Conservation (phyloP, 106 monocot genomes). For the Platanthera zijinensis region DNA sequence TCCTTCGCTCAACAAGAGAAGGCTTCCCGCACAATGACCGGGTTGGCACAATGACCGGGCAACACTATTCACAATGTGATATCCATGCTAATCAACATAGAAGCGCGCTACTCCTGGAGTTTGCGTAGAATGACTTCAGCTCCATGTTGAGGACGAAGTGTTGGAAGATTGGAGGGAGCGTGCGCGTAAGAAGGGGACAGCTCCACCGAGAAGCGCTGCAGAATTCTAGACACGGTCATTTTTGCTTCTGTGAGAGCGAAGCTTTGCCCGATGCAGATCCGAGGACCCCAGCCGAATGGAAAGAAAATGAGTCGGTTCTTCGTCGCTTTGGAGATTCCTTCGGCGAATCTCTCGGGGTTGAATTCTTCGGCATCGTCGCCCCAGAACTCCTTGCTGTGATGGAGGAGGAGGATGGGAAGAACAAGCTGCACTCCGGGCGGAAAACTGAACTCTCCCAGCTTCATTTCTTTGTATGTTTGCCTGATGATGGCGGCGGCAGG, state of each 20-base stretch:
- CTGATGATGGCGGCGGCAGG: background rate
- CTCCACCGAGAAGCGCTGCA: constrained; percentile 41
- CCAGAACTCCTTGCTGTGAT: constrained; percentile 15
- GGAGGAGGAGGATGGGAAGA: constrained; percentile 9
- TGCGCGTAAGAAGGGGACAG: constrained; percentile 49
- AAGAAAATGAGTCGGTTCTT: constrained; percentile 35
- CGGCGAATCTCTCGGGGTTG: constrained; percentile 20
- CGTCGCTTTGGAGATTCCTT: constrained; percentile 12
- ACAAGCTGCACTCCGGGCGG: constrained; percentile 10
- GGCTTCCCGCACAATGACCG: too few species aligned
- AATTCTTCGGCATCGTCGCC: constrained; percentile 25
- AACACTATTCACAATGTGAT: too few species aligned
- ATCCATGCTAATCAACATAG: too few species aligned
- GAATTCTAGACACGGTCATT: constrained; percentile 39
- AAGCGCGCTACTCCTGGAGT: background rate
- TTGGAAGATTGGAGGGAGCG: constrained; percentile 34
- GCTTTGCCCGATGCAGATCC: constrained; percentile 64
- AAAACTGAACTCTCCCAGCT: constrained; percentile 9
- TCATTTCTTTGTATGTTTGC: constrained; percentile 12
- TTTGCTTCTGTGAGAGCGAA: constrained; percentile 73
- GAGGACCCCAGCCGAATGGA: constrained; percentile 64
- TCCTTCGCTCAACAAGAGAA: too few species aligned
- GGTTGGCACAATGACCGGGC: too few species aligned
- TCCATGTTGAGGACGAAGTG: constrained; percentile 51
- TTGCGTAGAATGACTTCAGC: constrained; percentile 36